Evolutionary conservation across 129 eudicot genomes (phyloP), one percentile per base, ranked within the genome.

Genomic region (Tagetes erecta): DNA sequence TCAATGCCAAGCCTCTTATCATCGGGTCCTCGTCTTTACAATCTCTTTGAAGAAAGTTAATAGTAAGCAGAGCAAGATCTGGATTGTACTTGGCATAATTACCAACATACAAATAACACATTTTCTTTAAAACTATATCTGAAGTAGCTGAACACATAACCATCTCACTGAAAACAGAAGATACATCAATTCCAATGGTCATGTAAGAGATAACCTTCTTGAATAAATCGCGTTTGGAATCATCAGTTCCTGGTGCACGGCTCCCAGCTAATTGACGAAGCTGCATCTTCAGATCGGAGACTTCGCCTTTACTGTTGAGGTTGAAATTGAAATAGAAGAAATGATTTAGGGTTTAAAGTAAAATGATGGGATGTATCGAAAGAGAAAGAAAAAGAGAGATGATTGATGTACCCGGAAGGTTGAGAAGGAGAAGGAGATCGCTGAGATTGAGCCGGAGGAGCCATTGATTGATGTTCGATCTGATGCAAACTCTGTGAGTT

Each of bases 101-200:
- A 8, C 97, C 96, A 6, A 94, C 97, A 64, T 94, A 94, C 72
- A 94, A 71, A 64, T 94, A 94, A 73, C 99, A 94, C 94, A 94
- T 94, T 76, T 94, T 94, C 87, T 94, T 91, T 49, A 94, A 76
- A 52, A 94, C 99, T 11, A 94, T 91, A 57, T 94, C 99, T 1
- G 97, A 88, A 0, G 99, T 91, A 0, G 99, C 99, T 5, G 99
- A 94, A 77, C 99, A 94, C 99, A 94, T 94, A 70, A 94, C 99
- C 99, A 94, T 94, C 79, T 94, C 97, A 49, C 99, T 94, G 52
- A 94, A 94, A 52, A 94, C 87, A 0, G 97, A 84, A 1, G 99
- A 94, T 8, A 94, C 99, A 55, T 94, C 99, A 3, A 94, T 88
- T 50, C 99, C 99, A 8, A 94, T 82, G 0, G 99, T 94, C 99